These are phyloP conservation scores for Volvariella surrecta DNA, from an alignment of 1,284 basidiomycete genomes.

Conservation along the genomic window DNA sequence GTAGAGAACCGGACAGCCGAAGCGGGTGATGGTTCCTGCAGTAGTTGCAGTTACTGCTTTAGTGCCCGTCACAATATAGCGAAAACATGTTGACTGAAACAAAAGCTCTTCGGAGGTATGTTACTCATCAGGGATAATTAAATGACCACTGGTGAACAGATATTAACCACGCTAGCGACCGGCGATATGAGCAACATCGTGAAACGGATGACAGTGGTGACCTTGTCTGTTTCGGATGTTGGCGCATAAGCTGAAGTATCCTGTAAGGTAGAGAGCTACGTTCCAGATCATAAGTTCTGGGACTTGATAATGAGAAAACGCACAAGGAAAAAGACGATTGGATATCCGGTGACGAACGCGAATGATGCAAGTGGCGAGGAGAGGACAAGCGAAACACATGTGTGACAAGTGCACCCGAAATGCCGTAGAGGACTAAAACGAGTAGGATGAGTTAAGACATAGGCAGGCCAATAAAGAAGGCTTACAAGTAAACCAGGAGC, in stretches of 20 bases:
- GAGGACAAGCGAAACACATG: slow-evolving; percentile 47
- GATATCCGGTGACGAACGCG: slow-evolving; percentile 51
- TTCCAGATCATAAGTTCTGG: background rate
- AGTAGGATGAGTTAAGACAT: slow-evolving; percentile 16
- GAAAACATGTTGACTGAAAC: slow-evolving; percentile 63
- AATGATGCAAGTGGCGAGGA: slow-evolving; percentile 56
- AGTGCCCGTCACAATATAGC: slow-evolving; percentile 47
- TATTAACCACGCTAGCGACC: slow-evolving; percentile 46
- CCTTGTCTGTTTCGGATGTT: slow-evolving; percentile 33
- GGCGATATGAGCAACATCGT: slow-evolving; percentile 50
- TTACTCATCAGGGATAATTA: background rate
- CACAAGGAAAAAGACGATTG: slow-evolving; percentile 54
- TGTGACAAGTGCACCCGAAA: slow-evolving; percentile 47
- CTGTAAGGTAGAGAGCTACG: slow-evolving; percentile 37
- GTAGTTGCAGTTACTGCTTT: slow-evolving; percentile 31
- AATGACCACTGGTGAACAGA: background rate
- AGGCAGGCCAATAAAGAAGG: slow-evolving; percentile 8
- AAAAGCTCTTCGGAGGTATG: slow-evolving; percentile 44
- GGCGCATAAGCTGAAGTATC: slow-evolving; percentile 60
- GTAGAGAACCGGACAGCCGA: slow-evolving; percentile 59
- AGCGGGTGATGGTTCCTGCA: slow-evolving; percentile 39
- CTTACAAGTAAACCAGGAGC: slow-evolving; percentile 61
- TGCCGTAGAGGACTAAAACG: slow-evolving; percentile 51
- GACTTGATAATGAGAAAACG: slow-evolving; percentile 12
- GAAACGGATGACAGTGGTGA: slow-evolving; percentile 51